These are phyloP conservation scores for Glonium stellatum DNA, from an alignment of 495 filamentous ascomycete species.

Conservation along the genomic window DNA sequence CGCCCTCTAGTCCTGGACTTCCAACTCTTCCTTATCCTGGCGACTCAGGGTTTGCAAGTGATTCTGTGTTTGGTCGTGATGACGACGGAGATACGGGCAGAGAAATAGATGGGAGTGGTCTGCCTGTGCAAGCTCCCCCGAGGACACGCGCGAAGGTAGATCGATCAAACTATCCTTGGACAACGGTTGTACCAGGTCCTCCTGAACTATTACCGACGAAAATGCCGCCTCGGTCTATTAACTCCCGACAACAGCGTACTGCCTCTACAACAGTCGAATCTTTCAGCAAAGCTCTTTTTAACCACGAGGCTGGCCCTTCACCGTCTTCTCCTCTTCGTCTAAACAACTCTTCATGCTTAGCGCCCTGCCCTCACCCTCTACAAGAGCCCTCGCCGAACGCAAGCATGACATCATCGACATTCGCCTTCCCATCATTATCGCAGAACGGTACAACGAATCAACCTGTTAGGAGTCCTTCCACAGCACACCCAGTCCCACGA, in stretches of 20 bases:
- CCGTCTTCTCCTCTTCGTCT: background rate
- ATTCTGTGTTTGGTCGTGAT: constrained; percentile 13
- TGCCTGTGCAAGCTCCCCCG: constrained; percentile 4
- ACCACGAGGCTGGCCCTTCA: background rate
- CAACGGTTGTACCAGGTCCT: constrained; percentile 10
- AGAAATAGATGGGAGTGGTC: constrained; percentile 12
- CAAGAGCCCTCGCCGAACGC: background rate
- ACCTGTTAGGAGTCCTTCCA: background rate
- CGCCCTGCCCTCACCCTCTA: background rate
- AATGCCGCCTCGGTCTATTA: constrained; percentile 15
- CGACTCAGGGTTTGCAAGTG: constrained; percentile 29
- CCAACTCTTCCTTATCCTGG: constrained; percentile 18
- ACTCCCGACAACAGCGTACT: constrained; percentile 5
- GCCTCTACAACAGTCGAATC: background rate
- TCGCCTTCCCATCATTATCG: background rate
- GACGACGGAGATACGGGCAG: constrained; percentile 5
- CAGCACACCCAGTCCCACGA: constrained; percentile 1
- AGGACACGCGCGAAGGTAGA: constrained; percentile 7
- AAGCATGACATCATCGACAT: background rate
- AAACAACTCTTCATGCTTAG: background rate
- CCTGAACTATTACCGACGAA: constrained; percentile 17
- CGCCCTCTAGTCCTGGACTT: constrained; percentile 25
- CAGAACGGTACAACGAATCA: background rate
- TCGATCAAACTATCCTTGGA: constrained; percentile 15
- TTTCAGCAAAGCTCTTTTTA: background rate